Conservation (phyloP, 176 grass and related monocot species). For the Urochloa ruziziensis region DNA sequence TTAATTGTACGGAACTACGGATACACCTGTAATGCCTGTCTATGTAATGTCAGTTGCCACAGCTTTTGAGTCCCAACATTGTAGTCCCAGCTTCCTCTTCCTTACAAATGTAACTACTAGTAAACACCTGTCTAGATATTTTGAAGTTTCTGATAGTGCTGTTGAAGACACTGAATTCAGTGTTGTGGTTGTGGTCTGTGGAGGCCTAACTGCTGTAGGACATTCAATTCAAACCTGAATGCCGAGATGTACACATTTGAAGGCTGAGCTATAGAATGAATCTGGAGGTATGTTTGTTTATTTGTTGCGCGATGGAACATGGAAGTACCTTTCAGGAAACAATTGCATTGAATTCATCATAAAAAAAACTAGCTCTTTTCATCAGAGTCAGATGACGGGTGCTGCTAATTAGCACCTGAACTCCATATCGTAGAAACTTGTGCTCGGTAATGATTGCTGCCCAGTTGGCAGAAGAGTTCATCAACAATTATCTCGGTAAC, state of each 20-base stretch:
- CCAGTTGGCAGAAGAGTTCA: background rate
- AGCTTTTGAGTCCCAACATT: background rate
- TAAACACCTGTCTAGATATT: background rate
- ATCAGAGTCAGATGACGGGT: background rate
- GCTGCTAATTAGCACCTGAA: background rate
- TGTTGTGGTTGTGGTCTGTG: conserved; percentile 15
- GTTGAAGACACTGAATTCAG: background rate
- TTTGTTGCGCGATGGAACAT: background rate
- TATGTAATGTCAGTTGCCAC: conserved; percentile 18
- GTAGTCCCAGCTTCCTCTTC: conserved; percentile 9
- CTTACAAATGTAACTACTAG: conserved; percentile 41
- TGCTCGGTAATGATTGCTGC: background rate
- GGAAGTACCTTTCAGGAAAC: background rate
- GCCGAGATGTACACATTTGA: background rate
- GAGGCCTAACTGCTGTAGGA: background rate
- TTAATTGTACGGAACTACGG: conserved; percentile 9
- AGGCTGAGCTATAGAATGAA: background rate
- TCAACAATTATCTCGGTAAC: background rate
- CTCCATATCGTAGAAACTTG: background rate
- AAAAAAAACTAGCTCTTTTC: no score
- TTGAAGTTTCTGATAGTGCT: background rate
- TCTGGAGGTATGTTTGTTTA: background rate
- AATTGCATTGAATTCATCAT: no score
- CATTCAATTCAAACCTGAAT: background rate
- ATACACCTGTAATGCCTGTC: conserved; percentile 33